Conservation (phyloP, 1,284 basidiomycete genomes). For the Pascua guehoae region DNA sequence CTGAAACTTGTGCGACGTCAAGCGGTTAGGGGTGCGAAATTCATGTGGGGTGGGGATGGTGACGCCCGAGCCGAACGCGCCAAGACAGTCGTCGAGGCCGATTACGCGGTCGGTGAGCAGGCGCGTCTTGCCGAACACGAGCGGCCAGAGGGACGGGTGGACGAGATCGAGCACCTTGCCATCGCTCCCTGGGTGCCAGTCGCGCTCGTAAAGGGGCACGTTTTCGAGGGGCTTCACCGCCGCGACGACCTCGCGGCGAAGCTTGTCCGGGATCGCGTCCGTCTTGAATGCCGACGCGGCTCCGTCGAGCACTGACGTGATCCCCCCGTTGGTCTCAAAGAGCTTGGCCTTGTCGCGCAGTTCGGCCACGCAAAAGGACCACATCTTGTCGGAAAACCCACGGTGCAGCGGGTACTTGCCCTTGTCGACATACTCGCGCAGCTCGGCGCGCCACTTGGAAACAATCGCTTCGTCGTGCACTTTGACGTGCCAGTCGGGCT, state of each 20-base stretch:
- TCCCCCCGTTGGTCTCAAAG: background rate
- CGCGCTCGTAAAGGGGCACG: constrained; percentile 6
- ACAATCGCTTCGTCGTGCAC: constrained; percentile 9
- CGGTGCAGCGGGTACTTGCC: background rate
- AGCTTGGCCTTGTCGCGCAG: constrained; percentile 14
- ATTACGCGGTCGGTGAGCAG: constrained; percentile 4
- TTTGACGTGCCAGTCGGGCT: constrained; percentile 10
- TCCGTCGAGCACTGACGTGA: constrained; percentile 4
- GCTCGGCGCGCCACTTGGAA: constrained; percentile 13
- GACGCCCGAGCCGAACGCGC: constrained; percentile 1
- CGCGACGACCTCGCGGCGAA: background rate
- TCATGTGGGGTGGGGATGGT: too few species aligned
- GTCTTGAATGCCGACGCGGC: constrained; percentile 3
- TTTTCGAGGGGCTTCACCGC: constrained; percentile 6
- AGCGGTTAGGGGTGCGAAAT: too few species aligned
- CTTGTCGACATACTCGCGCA: background rate
- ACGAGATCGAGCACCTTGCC: constrained; percentile 16
- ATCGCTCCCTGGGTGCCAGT: constrained; percentile 18
- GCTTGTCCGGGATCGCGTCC: background rate
- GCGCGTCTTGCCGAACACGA: constrained; percentile 16
- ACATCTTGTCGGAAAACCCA: constrained; percentile 13
- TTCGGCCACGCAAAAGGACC: constrained; percentile 9
- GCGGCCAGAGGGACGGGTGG: constrained; percentile 14
- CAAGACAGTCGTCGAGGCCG: background rate
- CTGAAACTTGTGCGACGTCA: constrained; percentile 13